A percentile compares a stretch with the other conserved stretches of the same genome.
phyloP scores from a whole-genome alignment of 257 asterid species.

The Solanum chiquidenum region DNA sequence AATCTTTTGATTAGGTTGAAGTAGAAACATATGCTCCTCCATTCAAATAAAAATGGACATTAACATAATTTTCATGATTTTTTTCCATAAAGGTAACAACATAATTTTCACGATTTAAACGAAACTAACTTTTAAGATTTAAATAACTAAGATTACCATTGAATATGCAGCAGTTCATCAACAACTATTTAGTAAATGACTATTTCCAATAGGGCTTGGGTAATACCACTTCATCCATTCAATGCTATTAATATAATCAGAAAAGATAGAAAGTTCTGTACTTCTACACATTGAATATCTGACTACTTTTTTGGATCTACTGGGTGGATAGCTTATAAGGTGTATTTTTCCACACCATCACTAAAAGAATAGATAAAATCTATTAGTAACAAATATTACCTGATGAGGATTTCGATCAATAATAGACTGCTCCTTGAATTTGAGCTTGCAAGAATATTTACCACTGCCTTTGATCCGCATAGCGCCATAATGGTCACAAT shows the following conservation, averaged over 20 bases:
- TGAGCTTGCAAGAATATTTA: conserved; percentile 90
- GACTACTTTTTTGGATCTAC: not conserved
- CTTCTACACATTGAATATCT: not conserved
- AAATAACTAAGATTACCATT: not conserved
- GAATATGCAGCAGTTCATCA: not conserved
- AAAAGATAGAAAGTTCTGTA: not conserved
- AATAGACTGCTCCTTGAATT: conserved; percentile 97
- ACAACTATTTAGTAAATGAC: not conserved
- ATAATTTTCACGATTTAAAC: not conserved
- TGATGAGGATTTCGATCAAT: conserved; percentile 98
- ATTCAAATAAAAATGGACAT: not conserved
- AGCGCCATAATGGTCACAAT: conserved; percentile 93
- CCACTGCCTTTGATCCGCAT: conserved; percentile 98
- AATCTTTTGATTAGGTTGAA: not conserved
- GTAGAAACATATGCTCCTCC: not conserved
- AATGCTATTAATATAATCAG: not conserved
- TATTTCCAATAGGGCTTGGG: not conserved
- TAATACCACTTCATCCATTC: not conserved
- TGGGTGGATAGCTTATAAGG: not conserved
- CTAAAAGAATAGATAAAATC: not conserved
- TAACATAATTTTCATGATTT: not conserved
- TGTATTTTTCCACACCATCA: not conserved
- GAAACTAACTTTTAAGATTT: not conserved
- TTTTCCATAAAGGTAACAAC: not conserved
- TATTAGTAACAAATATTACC: conserved; percentile 31